A percentile compares a stretch with the other conserved stretches of the same genome.
Evolutionary conservation across 148 eudicot genomes (phyloP).

Genomic region (Rhododendron simsii): DNA sequence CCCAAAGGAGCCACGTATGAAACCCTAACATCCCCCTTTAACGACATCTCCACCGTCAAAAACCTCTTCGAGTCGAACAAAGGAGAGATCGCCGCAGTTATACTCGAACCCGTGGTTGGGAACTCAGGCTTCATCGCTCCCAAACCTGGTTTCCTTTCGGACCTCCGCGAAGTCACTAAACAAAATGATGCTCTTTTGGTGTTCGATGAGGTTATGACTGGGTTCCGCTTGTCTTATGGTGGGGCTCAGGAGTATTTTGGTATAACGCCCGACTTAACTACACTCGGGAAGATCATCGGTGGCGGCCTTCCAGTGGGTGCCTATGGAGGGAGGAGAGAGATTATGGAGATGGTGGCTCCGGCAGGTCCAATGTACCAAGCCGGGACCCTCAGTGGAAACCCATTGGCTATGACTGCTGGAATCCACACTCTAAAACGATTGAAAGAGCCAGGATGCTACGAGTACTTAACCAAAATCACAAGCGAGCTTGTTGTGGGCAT

Average conservation of each 20-base stretch:
- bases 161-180: slow-evolving; percentile 57
- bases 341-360: slow-evolving; percentile 98
- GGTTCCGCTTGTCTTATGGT: slow-evolving; percentile 87
- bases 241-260: slow-evolving; percentile 94
- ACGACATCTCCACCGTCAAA: slow-evolving; percentile 56
- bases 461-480: slow-evolving; percentile 66
- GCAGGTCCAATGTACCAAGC: slow-evolving; percentile 97
- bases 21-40: slow-evolving; percentile 77
- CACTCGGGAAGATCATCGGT: slow-evolving; percentile 89
- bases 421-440: slow-evolving; percentile 85
- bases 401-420: slow-evolving; percentile 98
- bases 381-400: slow-evolving; percentile 95
- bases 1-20: slow-evolving; percentile 71
- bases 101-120: slow-evolving; percentile 93
- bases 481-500: slow-evolving; percentile 65
- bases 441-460: slow-evolving; percentile 65
- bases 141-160: slow-evolving; percentile 60
- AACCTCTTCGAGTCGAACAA: slow-evolving; percentile 55
- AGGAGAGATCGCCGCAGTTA: slow-evolving; percentile 85
- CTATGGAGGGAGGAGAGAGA: slow-evolving; percentile 93
- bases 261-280: slow-evolving; percentile 81
- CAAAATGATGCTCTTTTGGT: slow-evolving; percentile 70
- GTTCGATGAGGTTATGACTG: slow-evolving; percentile 97
- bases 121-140: slow-evolving; percentile 87
- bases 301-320: slow-evolving; percentile 97